A percentile compares a stretch with the other conserved stretches of the same genome.
Evolutionary conservation across 1,284 basidiomycete species (phyloP).

Genomic region (Vanrija humicola): DNA sequence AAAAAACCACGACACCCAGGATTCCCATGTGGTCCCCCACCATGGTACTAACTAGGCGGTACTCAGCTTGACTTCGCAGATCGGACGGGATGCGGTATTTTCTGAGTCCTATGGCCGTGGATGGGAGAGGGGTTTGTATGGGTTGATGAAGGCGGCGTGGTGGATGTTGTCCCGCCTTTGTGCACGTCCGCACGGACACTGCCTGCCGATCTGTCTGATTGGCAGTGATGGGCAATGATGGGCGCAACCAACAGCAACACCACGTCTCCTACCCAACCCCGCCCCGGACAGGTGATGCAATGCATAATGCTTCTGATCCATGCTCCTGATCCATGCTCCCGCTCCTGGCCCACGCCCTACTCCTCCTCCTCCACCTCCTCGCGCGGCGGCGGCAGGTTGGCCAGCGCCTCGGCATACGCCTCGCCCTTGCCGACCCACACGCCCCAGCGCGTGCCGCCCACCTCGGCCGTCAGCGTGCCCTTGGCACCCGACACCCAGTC

Average conservation of each 20-base stretch:
- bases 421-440: constrained; percentile 38
- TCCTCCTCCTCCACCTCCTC: constrained; percentile 1
- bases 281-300: no score
- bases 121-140: not conserved
- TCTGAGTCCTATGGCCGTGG: constrained; percentile 49
- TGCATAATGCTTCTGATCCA: no score
- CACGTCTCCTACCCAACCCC: no score
- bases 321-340: no score
- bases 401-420: constrained; percentile 29
- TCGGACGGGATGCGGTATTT: constrained; percentile 52
- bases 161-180: no score
- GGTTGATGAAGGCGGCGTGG: no score
- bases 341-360: not conserved
- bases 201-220: no score
- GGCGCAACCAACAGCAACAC: no score
- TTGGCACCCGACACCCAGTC: constrained; percentile 18
- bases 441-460: constrained; percentile 28
- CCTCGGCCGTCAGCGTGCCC: constrained; percentile 24
- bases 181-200: no score
- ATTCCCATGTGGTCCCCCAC: constrained; percentile 79
- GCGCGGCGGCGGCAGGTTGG: constrained; percentile 10
- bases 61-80: constrained; percentile 61
- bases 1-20: constrained; percentile 56
- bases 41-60: constrained; percentile 76
- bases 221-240: no score